These are phyloP conservation scores for Piper betle DNA, from an alignment of 164 flowering plant genomes.

Conservation along the genomic window DNA sequence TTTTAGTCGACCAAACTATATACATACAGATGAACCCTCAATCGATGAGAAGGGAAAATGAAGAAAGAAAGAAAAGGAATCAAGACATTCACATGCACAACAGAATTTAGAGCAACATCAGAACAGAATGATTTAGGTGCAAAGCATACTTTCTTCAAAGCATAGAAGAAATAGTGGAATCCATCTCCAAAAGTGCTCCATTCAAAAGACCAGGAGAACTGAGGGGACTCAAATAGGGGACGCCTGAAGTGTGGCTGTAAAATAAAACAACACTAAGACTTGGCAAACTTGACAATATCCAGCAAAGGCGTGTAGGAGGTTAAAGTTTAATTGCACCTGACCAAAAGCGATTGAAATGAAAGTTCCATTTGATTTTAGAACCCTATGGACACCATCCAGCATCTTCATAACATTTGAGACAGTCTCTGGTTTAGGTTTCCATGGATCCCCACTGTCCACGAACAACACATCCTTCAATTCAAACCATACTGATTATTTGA, in stretches of 20 bases:
- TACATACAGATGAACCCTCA: too few species aligned
- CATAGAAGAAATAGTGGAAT: constrained; percentile 81
- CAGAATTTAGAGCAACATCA: background rate
- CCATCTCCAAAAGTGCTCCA: constrained; percentile 85
- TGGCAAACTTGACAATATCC: background rate
- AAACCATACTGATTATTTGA: background rate
- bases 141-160: constrained; percentile 54
- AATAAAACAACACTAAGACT: background rate
- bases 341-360: constrained; percentile 88
- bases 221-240: constrained; percentile 49
- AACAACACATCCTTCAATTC: constrained; percentile 84
- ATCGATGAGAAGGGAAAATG: too few species aligned
- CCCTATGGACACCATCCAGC: constrained; percentile 73
- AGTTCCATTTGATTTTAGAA: constrained; percentile 64
- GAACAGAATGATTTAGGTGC: background rate
- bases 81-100: too few species aligned
- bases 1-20: too few species aligned
- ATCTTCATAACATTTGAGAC: constrained; percentile 53
- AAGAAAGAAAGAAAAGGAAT: too few species aligned
- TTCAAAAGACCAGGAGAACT: constrained; percentile 76
- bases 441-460: constrained; percentile 93
- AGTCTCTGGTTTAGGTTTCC: constrained; percentile 69
- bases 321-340: constrained; percentile 41
- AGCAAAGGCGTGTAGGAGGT: background rate
- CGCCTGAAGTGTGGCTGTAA: constrained; percentile 92